Percentiles rank a stretch among this genome's conserved stretches.
phyloP scores from a whole-genome alignment of 2,329 filamentous ascomycete genomes.

The Colletotrichum scovillei region DNA sequence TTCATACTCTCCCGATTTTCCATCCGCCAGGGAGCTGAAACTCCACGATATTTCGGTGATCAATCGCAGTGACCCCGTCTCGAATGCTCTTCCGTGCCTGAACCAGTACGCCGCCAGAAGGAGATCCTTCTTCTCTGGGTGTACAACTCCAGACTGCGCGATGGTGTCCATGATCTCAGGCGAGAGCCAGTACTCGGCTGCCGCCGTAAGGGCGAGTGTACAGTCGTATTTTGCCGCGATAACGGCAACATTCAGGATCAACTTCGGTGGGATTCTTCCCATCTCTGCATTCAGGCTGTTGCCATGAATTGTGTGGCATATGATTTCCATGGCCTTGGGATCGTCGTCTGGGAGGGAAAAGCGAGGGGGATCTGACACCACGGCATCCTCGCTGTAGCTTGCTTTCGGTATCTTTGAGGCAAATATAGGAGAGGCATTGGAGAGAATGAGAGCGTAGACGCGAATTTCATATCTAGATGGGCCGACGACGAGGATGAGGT shows the following conservation, averaged over 20 bases:
- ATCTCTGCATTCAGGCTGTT: neutral
- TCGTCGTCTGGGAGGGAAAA: neutral
- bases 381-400: neutral
- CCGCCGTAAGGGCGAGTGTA: neutral
- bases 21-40: neutral
- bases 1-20: neutral
- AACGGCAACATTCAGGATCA: neutral
- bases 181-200: neutral
- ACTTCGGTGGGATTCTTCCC: neutral
- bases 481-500: slow-evolving; percentile 19
- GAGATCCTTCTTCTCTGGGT: neutral
- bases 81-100: slow-evolving; percentile 1
- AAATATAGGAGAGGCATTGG: slow-evolving; percentile 14
- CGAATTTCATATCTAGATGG: neutral
- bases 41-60: neutral
- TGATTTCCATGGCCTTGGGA: neutral
- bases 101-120: slow-evolving; percentile 20
- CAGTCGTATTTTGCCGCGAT: slow-evolving; percentile 23
- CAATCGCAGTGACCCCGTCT: neutral
- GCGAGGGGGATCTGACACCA: neutral
- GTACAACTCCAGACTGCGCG: neutral
- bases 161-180: neutral
- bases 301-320: slow-evolving; percentile 2
- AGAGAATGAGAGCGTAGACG: neutral
- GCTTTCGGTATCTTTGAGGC: neutral